A percentile compares a stretch with the other conserved stretches of the same genome.
These are phyloP conservation scores for Quercus glauca DNA, from an alignment of 306 rosid species.

Conservation along the genomic window DNA sequence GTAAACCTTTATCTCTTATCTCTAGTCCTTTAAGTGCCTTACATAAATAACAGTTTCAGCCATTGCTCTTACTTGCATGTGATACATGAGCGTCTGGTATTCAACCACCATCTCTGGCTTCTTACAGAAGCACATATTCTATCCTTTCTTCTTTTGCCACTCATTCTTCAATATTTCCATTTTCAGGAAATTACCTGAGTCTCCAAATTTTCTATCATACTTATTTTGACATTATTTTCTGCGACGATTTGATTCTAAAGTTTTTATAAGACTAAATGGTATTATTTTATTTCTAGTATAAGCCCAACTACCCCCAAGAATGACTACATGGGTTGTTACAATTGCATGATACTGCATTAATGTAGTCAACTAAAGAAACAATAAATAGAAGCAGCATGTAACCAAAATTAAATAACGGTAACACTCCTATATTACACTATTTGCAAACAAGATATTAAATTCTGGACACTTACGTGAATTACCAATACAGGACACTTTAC, in stretches of 20 bases:
- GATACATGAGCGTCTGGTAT: neutral
- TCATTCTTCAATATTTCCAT: neutral
- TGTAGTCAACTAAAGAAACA: neutral
- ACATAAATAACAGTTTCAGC: neutral
- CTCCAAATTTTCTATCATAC: neutral
- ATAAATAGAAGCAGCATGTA: neutral
- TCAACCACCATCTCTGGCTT: neutral
- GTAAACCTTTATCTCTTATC: neutral
- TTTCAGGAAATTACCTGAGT: neutral
- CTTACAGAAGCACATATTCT: neutral
- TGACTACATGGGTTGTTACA: neutral
- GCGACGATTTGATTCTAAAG: neutral
- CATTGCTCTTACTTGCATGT: neutral
- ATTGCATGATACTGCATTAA: neutral
- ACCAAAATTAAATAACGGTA: neutral
- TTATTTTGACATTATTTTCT: no score
- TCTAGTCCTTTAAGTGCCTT: neutral
- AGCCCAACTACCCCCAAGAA: neutral
- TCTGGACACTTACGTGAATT: constrained; percentile 65
- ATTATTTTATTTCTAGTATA: neutral
- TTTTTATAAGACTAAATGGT: neutral
- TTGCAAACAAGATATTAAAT: constrained; percentile 11
- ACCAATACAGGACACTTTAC: constrained; percentile 86
- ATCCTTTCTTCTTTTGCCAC: neutral
- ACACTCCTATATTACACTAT: constrained; percentile 6